Percentiles rank a stretch among this genome's conserved stretches.
These are phyloP conservation scores for Hypoxylon fuscum DNA, from an alignment of 495 filamentous ascomycete species.

Conservation along the genomic window DNA sequence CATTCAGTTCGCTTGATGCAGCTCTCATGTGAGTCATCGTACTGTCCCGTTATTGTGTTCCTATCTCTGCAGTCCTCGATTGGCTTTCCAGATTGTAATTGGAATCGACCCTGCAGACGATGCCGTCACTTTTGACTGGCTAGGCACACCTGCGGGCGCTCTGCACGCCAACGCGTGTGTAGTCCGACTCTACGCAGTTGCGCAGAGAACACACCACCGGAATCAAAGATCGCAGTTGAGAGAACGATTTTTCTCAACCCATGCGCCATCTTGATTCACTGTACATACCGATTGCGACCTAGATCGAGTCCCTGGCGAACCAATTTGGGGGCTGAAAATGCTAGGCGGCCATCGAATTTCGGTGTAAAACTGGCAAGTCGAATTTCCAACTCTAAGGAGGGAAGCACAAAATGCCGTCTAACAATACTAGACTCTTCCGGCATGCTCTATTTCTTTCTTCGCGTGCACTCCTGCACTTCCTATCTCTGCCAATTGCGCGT, in stretches of 20 bases:
- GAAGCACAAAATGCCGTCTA: conserved; percentile 43
- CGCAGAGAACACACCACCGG: conserved; percentile 22
- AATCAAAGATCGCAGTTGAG: conserved; percentile 39
- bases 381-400: conserved; percentile 37
- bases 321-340: conserved; percentile 22
- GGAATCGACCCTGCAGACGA: conserved; percentile 22
- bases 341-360: conserved; percentile 39
- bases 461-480: conserved; percentile 3
- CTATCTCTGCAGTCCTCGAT: conserved; percentile 7
- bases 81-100: conserved; percentile 17
- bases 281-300: conserved; percentile 23
- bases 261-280: conserved; percentile 28
- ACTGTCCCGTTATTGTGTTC: conserved; percentile 9
- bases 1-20: conserved; percentile 25
- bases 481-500: conserved; percentile 23
- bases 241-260: conserved; percentile 6
- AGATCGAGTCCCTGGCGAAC: conserved; percentile 18
- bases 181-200: conserved; percentile 26
- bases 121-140: conserved; percentile 22
- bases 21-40: conserved; percentile 35
- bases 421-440: conserved; percentile 30
- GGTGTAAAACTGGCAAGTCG: conserved; percentile 38
- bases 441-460: conserved; percentile 26
- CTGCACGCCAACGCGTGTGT: conserved; percentile 31
- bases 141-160: conserved; percentile 24